Evolutionary conservation across 305 asterid genomes (phyloP).

Genomic region (Fraxinus velutina): DNA sequence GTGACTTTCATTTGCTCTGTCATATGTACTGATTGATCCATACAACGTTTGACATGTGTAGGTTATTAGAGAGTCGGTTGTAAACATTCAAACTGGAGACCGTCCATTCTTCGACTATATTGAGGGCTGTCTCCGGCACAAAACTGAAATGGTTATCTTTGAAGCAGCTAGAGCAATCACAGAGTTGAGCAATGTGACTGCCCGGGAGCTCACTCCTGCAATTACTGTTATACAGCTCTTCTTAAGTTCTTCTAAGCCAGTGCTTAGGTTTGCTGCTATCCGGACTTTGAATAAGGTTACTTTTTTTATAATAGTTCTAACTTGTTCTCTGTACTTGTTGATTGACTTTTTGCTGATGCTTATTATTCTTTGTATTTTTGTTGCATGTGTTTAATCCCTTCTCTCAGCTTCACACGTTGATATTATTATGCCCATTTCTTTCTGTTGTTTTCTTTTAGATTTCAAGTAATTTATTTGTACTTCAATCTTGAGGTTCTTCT

Average conservation of each 20-base stretch:
- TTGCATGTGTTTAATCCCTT: background rate
- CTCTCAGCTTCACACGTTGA: conserved; percentile 3
- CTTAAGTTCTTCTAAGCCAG: conserved; percentile 90
- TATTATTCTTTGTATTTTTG: background rate
- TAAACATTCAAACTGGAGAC: conserved; percentile 64
- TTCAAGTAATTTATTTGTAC: background rate
- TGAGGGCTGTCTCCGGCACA: conserved; percentile 91
- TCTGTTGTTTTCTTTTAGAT: background rate
- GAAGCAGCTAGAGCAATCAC: conserved; percentile 98
- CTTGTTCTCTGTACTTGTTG: background rate
- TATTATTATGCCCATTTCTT: background rate
- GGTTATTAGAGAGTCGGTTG: conserved; percentile 84
- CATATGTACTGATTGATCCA: conserved; percentile 23
- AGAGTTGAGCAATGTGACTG: conserved; percentile 69
- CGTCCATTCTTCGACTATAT: conserved; percentile 90
- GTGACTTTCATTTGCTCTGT: conserved; percentile 3
- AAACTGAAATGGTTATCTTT: conserved; percentile 90
- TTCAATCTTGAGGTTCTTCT: background rate
- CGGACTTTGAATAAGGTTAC: conserved; percentile 87
- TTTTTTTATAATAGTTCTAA: conserved; percentile 8
- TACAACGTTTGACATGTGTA: conserved; percentile 27
- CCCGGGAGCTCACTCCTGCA: conserved; percentile 90
- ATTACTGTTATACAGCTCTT: conserved; percentile 83
- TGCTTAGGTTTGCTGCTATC: conserved; percentile 92
- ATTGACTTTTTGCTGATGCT: conserved; percentile 2